Conservation (phyloP, 2,329 filamentous ascomycete species). For the Cordyceps militaris region DNA sequence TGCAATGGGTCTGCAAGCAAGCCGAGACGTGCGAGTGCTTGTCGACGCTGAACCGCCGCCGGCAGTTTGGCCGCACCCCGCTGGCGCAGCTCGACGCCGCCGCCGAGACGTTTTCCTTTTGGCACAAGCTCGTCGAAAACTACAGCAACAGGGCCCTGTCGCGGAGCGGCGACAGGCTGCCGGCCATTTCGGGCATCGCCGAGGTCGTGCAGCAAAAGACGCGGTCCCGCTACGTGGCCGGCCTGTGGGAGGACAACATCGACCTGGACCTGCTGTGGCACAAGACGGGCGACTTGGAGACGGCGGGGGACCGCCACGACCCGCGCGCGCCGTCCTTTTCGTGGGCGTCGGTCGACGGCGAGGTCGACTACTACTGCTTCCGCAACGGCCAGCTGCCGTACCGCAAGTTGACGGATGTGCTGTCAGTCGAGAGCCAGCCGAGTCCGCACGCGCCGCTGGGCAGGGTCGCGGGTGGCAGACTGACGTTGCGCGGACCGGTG, state of each 20-base stretch:
- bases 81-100: slow-evolving; percentile 15
- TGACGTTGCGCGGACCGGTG: background rate
- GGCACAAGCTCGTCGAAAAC: slow-evolving; percentile 23
- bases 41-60: slow-evolving; percentile 19
- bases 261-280: slow-evolving; percentile 20
- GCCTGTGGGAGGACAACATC: slow-evolving; percentile 23
- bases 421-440: slow-evolving; percentile 2
- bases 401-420: slow-evolving; percentile 10
- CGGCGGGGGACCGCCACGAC: background rate
- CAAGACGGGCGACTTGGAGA: background rate
- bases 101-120: slow-evolving; percentile 20
- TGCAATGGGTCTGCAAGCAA: slow-evolving; percentile 18
- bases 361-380: slow-evolving; percentile 21
- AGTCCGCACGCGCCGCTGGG: background rate
- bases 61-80: slow-evolving; percentile 18
- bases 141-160: slow-evolving; percentile 22
- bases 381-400: slow-evolving; percentile 17
- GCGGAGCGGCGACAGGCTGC: slow-evolving; percentile 20
- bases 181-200: slow-evolving; percentile 25
- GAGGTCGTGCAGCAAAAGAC: slow-evolving; percentile 18
- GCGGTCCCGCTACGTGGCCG: slow-evolving; percentile 22
- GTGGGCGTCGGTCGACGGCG: slow-evolving; percentile 20
- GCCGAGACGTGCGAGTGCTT: slow-evolving; percentile 20
- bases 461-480: background rate
- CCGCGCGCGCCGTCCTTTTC: slow-evolving; percentile 20